Evolutionary conservation across 257 asterid genomes (phyloP).

Genomic region (Lycium ferocissimum): DNA sequence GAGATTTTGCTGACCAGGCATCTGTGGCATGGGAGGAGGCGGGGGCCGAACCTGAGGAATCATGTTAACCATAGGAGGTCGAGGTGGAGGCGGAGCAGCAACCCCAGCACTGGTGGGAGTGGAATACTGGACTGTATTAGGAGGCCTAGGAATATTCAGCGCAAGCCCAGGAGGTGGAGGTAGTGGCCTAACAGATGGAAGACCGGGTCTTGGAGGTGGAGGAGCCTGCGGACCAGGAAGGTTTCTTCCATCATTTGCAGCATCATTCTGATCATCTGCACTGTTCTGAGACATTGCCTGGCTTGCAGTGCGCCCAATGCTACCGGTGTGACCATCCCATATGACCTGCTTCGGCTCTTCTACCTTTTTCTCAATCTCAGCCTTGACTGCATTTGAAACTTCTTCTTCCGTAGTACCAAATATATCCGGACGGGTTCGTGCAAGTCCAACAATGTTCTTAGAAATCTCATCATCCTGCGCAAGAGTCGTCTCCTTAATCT

Average conservation of each 20-base stretch:
- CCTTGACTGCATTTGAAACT: conserved; percentile 95
- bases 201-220: conserved; percentile 76
- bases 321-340: conserved; percentile 98
- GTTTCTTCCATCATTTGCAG: conserved; percentile 55
- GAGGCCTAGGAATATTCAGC: conserved; percentile 81
- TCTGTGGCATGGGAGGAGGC: conserved; percentile 72
- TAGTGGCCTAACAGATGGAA: conserved; percentile 75
- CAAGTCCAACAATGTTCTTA: conserved; percentile 91
- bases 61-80: conserved; percentile 66
- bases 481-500: conserved; percentile 90
- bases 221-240: conserved; percentile 87
- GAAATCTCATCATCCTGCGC: conserved; percentile 96
- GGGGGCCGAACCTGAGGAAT: conserved; percentile 71
- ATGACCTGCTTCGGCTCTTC: conserved; percentile 96
- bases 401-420: conserved; percentile 98
- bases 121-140: conserved; percentile 60
- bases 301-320: conserved; percentile 90
- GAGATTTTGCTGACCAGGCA: conserved; percentile 67
- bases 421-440: conserved; percentile 90
- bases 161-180: conserved; percentile 91
- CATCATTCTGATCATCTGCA: conserved; percentile 65
- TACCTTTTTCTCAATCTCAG: conserved; percentile 90
- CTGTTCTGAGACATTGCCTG: conserved; percentile 88
- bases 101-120: conserved; percentile 50
- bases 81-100: conserved; percentile 71